phyloP scores from a whole-genome alignment of 352 stramenopile species.

The Phytophthora multivora region DNA sequence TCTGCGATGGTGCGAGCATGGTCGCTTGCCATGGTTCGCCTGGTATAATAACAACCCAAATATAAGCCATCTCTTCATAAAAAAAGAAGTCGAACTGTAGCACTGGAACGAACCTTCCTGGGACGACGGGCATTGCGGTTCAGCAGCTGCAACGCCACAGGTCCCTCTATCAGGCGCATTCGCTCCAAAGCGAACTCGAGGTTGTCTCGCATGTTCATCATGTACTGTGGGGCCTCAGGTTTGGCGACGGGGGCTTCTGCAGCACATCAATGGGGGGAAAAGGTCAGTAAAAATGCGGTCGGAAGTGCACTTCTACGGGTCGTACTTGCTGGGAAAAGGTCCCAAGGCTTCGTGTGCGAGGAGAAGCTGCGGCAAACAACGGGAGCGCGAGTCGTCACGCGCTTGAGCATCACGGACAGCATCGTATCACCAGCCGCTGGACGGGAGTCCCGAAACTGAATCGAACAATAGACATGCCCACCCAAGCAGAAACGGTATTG shows the following conservation, averaged over 20 bases:
- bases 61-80: neutral
- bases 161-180: slow-evolving; percentile 45
- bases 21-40: slow-evolving; percentile 58
- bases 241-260: slow-evolving; percentile 13
- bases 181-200: slow-evolving; percentile 62
- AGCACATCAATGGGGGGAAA: slow-evolving; percentile 10
- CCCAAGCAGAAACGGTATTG: slow-evolving; percentile 15
- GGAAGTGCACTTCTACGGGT: neutral
- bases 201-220: slow-evolving; percentile 62
- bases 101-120: slow-evolving; percentile 46
- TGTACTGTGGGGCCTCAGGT: slow-evolving; percentile 42
- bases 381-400: neutral
- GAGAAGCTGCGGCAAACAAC: slow-evolving; percentile 30
- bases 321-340: slow-evolving; percentile 54
- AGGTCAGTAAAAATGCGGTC: slow-evolving; percentile 4
- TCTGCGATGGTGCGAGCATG: slow-evolving; percentile 56
- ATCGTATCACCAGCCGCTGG: slow-evolving; percentile 22
- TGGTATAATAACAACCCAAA: slow-evolving; percentile 10
- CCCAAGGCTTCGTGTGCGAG: slow-evolving; percentile 40
- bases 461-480: slow-evolving; percentile 12
- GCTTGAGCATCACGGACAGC: slow-evolving; percentile 29
- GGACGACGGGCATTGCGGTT: slow-evolving; percentile 48
- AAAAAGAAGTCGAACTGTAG: neutral
- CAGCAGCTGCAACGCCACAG: slow-evolving; percentile 52
- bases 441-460: slow-evolving; percentile 15